Evolutionary conservation across 257 asterid species (phyloP), one percentile per base, ranked within the genome.

Genomic region (Echites panduratus): DNA sequence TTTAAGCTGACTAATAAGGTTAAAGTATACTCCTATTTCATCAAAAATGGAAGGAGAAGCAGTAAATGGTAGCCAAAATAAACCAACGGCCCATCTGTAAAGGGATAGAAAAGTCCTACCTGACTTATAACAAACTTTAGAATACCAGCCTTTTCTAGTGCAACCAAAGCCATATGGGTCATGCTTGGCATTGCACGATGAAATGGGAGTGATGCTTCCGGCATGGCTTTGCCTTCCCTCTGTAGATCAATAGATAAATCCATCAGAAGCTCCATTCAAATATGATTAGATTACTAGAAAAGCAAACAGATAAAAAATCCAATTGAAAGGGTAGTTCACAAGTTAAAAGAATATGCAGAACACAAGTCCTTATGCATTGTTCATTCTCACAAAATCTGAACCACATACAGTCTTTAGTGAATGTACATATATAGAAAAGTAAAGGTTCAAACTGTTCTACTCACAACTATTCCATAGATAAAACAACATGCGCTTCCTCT

Each of bases 161-260:
- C 95, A 79, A 91, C 96, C 82, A 94, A 81, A 69, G 98, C 97
- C 97, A 94, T 87, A 64, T 91, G 98, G 48, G 98, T 94, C 80
- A 82, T 61, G 83, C 96, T 88, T 77, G 98, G 98, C 43, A 83
- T 94, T 48, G 98, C 97, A 64, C 97, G 91, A 83, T 94, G 96
- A 83, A 94, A 94, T 66, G 98, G 96, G 66, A 94, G 80, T 48
- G 97, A 91, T 77, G 98, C 97, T 82, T 94, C 89, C 50, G 98
- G 98, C 66, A 94, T 76, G n/a, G 87, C 87, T 87, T 91, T 91
- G 53, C 98, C 98, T 86, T 91, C 90, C 70, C 86, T 86, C 98
- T 94, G 87, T 75, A 75, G 75, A 76, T 78, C 74, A 76, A 73
- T 49, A 44, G 11, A 68, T 17, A 78, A 65, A 32, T 32, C 63